Conservation (phyloP, 2,329 filamentous ascomycete genomes). For the Hypoxylon sp. region DNA sequence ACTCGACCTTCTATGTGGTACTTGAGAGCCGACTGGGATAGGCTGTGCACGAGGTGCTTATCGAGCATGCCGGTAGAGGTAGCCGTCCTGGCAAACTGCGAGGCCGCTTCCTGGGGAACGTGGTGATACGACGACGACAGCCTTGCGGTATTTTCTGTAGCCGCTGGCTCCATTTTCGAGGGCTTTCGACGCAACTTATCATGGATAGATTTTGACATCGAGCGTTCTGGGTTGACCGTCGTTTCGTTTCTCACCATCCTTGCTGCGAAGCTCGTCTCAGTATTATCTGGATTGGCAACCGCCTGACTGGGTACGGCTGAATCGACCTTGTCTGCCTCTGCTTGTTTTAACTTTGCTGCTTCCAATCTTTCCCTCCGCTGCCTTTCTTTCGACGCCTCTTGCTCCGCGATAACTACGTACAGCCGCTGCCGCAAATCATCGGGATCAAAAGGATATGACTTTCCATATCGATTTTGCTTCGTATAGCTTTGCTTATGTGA, state of each 20-base stretch:
- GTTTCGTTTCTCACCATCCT: slow-evolving; percentile 27
- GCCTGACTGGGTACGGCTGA: slow-evolving; percentile 9
- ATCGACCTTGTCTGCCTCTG: slow-evolving; percentile 3
- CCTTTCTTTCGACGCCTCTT: slow-evolving; percentile 57
- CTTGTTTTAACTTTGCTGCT: slow-evolving; percentile 26
- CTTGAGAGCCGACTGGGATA: slow-evolving; percentile 58
- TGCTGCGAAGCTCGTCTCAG: slow-evolving; percentile 32
- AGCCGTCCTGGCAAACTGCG: slow-evolving; percentile 66
- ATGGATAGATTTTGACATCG: slow-evolving; percentile 39
- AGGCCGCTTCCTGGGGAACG: slow-evolving; percentile 65
- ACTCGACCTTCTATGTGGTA: slow-evolving; percentile 54
- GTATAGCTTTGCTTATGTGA: slow-evolving; percentile 22
- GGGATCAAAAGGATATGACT: slow-evolving; percentile 61
- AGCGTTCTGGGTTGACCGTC: slow-evolving; percentile 14
- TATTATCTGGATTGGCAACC: slow-evolving; percentile 25
- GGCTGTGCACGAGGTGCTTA: slow-evolving; percentile 54
- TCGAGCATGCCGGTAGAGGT: slow-evolving; percentile 58
- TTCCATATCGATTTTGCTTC: slow-evolving; percentile 33
- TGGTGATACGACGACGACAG: slow-evolving; percentile 57
- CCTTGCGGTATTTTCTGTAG: slow-evolving; percentile 30
- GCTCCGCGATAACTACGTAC: slow-evolving; percentile 62
- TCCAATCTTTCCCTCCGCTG: slow-evolving; percentile 48
- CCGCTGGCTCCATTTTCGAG: slow-evolving; percentile 22
- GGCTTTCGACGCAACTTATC: slow-evolving; percentile 40
- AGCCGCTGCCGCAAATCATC: slow-evolving; percentile 67